Evolutionary conservation across 1,284 basidiomycete genomes (phyloP), one percentile per base, ranked within the genome.

Genomic region (Fistulina hepatica): DNA sequence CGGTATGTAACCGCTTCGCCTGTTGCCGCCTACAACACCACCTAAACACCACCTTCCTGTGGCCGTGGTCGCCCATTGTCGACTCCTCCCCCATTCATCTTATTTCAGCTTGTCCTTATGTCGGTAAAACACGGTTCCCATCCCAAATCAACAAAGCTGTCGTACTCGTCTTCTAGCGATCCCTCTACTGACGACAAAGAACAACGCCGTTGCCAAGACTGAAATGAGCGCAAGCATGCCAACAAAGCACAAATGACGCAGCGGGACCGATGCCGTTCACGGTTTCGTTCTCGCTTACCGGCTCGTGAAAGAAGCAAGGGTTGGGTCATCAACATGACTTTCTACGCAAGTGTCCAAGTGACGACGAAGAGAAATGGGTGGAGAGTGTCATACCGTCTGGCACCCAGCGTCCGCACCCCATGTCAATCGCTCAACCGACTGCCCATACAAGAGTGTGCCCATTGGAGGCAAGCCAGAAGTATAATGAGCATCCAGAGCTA

Each of bases 1-100:
- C 22, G 22, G n/a, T 13, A 11, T 39, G 13, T n/a, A 30, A 21
- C 24, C 25, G 43, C 37, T 13, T 36, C 13, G 16, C 17, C 40
- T 93, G 91, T 50, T 88, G 91, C 17, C 69, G 86, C 36, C 55
- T 67, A 41, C 76, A 90, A 54, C 67, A 91, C 37, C 79, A 82
- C 44, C 64, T 53, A 3, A 76, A 63, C 9, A 69, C 68, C 5
- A 55, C 83, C 2, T 72, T 72, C 46, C 69, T 92, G 34, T 95
- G 91, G 91, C 91, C 91, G 0, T 59, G 75, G 2, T 93, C 90
- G 3, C 91, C 91, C 0, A 81, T 67, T 10, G 26, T 22, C 21
- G 24, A 30, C 22, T n/a, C 12, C 39, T 35, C 34, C 10, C 11
- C 16, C 28, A 28, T 34, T 15, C 38, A 32, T 27, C 25, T 4